Base-by-base conservation (phyloP, 306 rosid genomes). In the Vicia sativa region DNA sequence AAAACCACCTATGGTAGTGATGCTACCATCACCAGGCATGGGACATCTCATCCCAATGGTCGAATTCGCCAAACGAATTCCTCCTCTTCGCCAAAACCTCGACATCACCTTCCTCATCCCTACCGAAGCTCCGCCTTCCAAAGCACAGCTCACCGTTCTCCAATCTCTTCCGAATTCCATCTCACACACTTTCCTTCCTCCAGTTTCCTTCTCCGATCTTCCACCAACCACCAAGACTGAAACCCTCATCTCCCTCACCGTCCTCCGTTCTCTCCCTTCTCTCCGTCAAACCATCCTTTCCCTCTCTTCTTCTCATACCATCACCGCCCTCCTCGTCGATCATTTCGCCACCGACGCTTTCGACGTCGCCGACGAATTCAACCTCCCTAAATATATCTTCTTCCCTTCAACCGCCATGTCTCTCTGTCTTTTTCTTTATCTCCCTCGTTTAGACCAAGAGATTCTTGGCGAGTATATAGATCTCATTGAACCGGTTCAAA, bases 31-130 rank as follows among this genome's bases (percentile, higher is more conserved):
- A 3, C 97, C 91, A 0, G 96, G 97, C 6, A 91, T 91, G 96
- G 97, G 97, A 1, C 97, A 91, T 64, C 80, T 91, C 2, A 91
- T 91, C 26, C 97, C 97, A 0, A 83, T 91, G 62, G 65, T 80
- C n/a, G 91, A 87, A 76, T 67, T 91, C 34, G 89, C 97, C 13
- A 91, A 86, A 38, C 63, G 49, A 11, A 68, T 91, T 2, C 44
- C 79, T 2, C 44, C 79, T 21, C 23, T 11, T 31, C 66, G 48
- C 68, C 80, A 80, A 58, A 65, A 61, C 52, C 72, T 80, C 26
- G 8, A 79, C 7, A 73, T 80, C 5, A 83, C 82, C 11, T 80
- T 88, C 72, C 1, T 91, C 11, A 66, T 91, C 74, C 91, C 97
- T 16, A 69, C 78, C n/a, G 76, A 85, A 7, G 82, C 78, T 0